Evolutionary conservation across 257 asterid genomes (phyloP), one percentile per base, ranked within the genome.

Genomic region (Nyctanthes arbortristis): DNA sequence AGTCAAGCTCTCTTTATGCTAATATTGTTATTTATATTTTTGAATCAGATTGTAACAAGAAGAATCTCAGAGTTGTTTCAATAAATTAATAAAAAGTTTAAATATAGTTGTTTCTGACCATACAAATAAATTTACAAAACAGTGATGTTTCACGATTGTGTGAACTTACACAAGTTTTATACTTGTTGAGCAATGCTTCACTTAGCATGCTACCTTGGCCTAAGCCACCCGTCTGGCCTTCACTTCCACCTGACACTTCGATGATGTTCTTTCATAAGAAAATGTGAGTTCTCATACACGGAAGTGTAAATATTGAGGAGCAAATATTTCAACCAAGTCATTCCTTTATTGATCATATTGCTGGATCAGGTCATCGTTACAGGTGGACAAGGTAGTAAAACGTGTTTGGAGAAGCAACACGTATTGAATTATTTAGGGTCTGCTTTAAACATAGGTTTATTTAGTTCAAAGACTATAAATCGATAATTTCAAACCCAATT

Each of bases 181-280:
- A 45, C 69, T 39, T 68, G 67, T 35, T 77, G 75, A 68, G 69
- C 90, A 94, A 97, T 77, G 97, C 99, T 81, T 77, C 95, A 31
- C 96, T 94, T 74, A 94, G 99, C 88, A 91, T 91, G 95, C 82
- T 94, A 67, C 94, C 96, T 24, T 94, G 99, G 99, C 97, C 99
- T 39, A 94, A 94, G 85, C 97, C 95, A 47, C 90, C 88, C 77
- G 88, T 86, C 71, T 94, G 97, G 99, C 99, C 99, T 69, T 75
- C 94, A 73, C 90, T 94, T 73, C 99, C 99, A 59, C 52, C 97
- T 36, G 81, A 88, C 81, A 83, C 92, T 82, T 89, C 99, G 39
- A 69, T 22, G 92, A 86, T 81, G 93, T 89, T 78, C 90, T 91
- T 80, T 88, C 79, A 73, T 91, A 94, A 86, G 99, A 94, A 85